phyloP scores from a whole-genome alignment of 2,329 filamentous ascomycete species.

The Trichoderma endophyticum region DNA sequence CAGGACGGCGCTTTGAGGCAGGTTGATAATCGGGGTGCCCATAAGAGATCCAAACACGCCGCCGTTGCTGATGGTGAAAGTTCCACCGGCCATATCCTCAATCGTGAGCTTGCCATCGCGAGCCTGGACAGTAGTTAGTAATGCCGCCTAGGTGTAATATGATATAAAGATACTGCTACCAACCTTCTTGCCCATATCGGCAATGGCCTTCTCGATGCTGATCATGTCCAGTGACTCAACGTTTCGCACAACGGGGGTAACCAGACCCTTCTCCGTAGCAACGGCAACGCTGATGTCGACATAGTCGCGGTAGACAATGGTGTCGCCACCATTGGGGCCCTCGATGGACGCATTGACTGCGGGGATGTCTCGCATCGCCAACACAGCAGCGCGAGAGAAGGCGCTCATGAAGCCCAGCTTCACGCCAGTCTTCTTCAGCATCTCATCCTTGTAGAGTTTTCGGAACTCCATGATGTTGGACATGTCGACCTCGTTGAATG shows the following conservation, averaged over 20 bases:
- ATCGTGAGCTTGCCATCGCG: conserved; percentile 96
- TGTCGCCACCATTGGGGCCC: conserved; percentile 90
- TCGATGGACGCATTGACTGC: conserved; percentile 96
- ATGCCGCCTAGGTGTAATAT: not conserved
- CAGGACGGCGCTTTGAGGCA: conserved; percentile 87
- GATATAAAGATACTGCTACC: conserved; percentile 21
- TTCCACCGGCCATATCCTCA: conserved; percentile 98
- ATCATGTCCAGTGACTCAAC: conserved; percentile 85
- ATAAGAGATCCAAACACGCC: conserved; percentile 96
- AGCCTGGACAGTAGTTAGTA: conserved; percentile 53
- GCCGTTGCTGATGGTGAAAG: conserved; percentile 96
- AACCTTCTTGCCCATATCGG: conserved; percentile 94
- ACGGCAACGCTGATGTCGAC: conserved; percentile 97
- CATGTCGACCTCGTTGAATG: conserved; percentile 99
- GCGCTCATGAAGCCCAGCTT: conserved; percentile 99
- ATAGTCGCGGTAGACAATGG: conserved; percentile 97
- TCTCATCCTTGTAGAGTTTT: conserved; percentile 94
- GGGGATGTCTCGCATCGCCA: conserved; percentile 94
- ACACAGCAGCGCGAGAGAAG: conserved; percentile 82
- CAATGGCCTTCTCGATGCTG: conserved; percentile 84
- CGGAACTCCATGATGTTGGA: conserved; percentile 95
- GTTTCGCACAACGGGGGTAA: conserved; percentile 95
- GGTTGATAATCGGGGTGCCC: conserved; percentile 98
- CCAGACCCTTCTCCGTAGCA: conserved; percentile 93
- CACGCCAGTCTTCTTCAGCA: conserved; percentile 92